Percentiles rank a stretch among this genome's conserved stretches.
These are phyloP conservation scores for Dictyostelium firmibasis DNA, from an alignment of 78 protist genomes.

Conservation along the genomic window DNA sequence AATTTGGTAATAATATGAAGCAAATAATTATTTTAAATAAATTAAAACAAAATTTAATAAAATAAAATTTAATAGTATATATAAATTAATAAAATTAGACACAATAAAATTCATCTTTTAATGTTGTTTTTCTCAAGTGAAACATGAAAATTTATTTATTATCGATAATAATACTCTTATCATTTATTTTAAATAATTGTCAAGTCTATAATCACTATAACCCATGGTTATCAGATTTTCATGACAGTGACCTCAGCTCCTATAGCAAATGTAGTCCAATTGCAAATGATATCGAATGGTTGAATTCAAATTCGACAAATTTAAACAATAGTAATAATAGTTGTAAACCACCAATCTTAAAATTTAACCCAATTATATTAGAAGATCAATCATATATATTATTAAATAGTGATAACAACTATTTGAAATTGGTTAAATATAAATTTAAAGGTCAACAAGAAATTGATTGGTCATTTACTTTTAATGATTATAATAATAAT, in stretches of 20 bases:
- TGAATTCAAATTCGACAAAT: neutral
- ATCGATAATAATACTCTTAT: neutral
- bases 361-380: neutral
- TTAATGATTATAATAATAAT: neutral
- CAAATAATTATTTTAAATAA: no score
- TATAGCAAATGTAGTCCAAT: neutral
- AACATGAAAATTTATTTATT: neutral
- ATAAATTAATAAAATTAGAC: no score
- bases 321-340: neutral
- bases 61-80: no score
- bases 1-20: no score
- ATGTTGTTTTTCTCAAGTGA: neutral
- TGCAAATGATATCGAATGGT: neutral
- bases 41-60: no score
- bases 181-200: neutral
- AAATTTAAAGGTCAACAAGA: neutral
- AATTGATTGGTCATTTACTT: neutral
- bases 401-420: neutral
- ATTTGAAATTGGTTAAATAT: neutral
- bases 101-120: neutral
- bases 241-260: neutral
- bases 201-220: neutral
- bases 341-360: neutral
- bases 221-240: neutral
- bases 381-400: neutral